A percentile compares a stretch with the other conserved stretches of the same genome.
Conservation (phyloP, 352 stramenopile genomes). For the Phytopythium sindhum region DNA sequence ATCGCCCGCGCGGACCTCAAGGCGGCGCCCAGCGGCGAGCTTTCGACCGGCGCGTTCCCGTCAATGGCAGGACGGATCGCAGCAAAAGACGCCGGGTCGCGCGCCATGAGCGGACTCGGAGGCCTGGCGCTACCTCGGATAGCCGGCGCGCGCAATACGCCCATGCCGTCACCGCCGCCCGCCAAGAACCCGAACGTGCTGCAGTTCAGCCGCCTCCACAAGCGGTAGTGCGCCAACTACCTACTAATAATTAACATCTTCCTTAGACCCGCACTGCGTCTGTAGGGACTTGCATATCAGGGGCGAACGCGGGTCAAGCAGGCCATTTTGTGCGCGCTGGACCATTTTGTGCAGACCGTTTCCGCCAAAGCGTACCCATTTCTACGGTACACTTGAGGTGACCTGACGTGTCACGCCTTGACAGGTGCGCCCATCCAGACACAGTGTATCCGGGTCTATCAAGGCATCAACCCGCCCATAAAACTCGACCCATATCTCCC, state of each 20-base stretch:
- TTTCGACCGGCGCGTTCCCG: background rate
- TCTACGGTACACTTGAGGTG: background rate
- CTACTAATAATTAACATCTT: no score
- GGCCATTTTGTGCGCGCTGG: background rate
- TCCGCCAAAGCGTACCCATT: conserved; percentile 13
- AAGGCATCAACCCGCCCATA: no score
- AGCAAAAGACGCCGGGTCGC: background rate
- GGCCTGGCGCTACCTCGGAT: conserved; percentile 29
- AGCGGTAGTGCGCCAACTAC: conserved; percentile 15
- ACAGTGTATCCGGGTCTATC: background rate
- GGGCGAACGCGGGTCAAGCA: no score
- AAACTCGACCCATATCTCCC: background rate
- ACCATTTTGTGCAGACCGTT: background rate
- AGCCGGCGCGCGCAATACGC: conserved; percentile 11
- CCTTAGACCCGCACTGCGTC: no score
- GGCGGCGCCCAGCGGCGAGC: background rate
- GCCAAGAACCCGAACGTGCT: conserved; percentile 37
- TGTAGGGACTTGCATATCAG: no score
- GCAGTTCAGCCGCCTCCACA: conserved; percentile 62
- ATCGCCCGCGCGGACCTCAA: background rate
- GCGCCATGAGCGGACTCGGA: conserved; percentile 1
- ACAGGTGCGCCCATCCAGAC: background rate
- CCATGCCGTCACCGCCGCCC: conserved; percentile 39
- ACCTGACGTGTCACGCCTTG: conserved; percentile 1
- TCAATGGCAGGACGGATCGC: background rate